phyloP scores from a whole-genome alignment of 176 grass and related monocot species.

The Aegilops umbellulata region DNA sequence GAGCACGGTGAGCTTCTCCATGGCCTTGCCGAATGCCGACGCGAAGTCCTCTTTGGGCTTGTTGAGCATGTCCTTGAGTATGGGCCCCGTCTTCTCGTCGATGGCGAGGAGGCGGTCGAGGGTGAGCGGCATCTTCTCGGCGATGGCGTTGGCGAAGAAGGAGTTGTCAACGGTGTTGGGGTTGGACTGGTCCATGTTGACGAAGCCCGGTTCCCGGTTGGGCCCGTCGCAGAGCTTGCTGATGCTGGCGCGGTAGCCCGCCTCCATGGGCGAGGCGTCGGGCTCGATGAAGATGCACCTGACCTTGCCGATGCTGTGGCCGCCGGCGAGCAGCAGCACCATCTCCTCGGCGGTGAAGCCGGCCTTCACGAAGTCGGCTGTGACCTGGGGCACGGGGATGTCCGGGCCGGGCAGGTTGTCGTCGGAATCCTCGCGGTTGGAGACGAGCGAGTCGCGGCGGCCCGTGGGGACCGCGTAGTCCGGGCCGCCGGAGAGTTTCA shows the following conservation, averaged over 20 bases:
- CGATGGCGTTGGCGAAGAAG: constrained; percentile 41
- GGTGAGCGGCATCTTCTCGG: constrained; percentile 52
- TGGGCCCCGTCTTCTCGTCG: constrained; percentile 18
- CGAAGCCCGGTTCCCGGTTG: background rate
- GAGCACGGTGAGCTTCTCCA: constrained; percentile 47
- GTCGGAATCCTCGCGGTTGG: constrained; percentile 49
- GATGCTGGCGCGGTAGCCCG: constrained; percentile 15
- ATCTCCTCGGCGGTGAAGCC: constrained; percentile 50
- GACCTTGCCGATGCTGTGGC: constrained; percentile 57
- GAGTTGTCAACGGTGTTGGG: constrained; percentile 34
- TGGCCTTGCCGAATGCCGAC: constrained; percentile 36
- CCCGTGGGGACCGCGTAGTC: constrained; percentile 36
- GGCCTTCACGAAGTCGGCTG: constrained; percentile 21
- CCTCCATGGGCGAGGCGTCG: constrained; percentile 45
- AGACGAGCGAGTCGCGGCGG: constrained; percentile 48
- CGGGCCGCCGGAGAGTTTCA: constrained; percentile 43
- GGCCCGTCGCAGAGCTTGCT: constrained; percentile 29
- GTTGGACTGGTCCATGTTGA: constrained; percentile 38
- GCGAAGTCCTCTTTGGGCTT: constrained; percentile 29
- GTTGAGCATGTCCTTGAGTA: constrained; percentile 17
- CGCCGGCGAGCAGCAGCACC: constrained; percentile 52
- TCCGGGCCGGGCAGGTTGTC: constrained; percentile 46
- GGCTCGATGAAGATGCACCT: constrained; percentile 57
- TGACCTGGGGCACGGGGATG: constrained; percentile 32
- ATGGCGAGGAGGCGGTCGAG: constrained; percentile 45